A percentile compares a stretch with the other conserved stretches of the same genome.
These are phyloP conservation scores for Ciborinia camelliae DNA, from an alignment of 2,329 filamentous ascomycete genomes.

Conservation along the genomic window DNA sequence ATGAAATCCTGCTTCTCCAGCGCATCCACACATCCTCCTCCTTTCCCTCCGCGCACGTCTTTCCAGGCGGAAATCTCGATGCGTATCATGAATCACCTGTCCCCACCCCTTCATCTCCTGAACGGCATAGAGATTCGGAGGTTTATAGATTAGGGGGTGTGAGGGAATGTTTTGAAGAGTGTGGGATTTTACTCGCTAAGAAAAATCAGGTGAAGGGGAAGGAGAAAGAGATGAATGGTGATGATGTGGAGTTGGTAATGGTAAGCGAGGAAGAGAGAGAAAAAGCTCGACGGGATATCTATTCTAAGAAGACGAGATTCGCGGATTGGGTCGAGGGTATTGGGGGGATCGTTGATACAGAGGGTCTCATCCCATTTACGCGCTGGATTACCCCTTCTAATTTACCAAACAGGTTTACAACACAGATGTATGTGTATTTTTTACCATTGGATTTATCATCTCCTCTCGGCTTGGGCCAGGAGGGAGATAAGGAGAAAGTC, in stretches of 20 bases:
- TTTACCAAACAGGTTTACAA: slow-evolving; percentile 76
- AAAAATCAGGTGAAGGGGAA: slow-evolving; percentile 59
- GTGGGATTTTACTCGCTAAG: slow-evolving; percentile 69
- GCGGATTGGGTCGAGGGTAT: not conserved
- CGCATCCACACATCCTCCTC: slow-evolving; percentile 78
- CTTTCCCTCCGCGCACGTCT: slow-evolving; percentile 91
- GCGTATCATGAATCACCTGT: slow-evolving; percentile 68
- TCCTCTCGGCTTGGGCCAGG: not conserved
- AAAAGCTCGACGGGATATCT: slow-evolving; percentile 35
- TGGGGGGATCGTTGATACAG: slow-evolving; percentile 37
- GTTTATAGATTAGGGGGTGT: slow-evolving; percentile 81
- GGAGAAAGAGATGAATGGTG: slow-evolving; percentile 58
- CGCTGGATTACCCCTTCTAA: slow-evolving; percentile 83
- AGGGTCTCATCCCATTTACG: slow-evolving; percentile 75
- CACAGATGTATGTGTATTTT: slow-evolving; percentile 96
- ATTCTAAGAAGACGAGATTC: not conserved
- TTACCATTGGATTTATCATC: slow-evolving; percentile 63
- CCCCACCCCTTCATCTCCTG: slow-evolving; percentile 45
- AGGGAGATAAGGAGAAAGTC: too few species aligned
- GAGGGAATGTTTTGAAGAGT: slow-evolving; percentile 92
- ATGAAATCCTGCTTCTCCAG: slow-evolving; percentile 84
- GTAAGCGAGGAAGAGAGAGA: slow-evolving; percentile 45
- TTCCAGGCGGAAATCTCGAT: slow-evolving; percentile 85
- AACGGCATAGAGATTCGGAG: slow-evolving; percentile 65
- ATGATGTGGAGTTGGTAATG: slow-evolving; percentile 59